Evolutionary conservation across 2,329 filamentous ascomycete species (phyloP).

Genomic region (Fusarium aywerte): DNA sequence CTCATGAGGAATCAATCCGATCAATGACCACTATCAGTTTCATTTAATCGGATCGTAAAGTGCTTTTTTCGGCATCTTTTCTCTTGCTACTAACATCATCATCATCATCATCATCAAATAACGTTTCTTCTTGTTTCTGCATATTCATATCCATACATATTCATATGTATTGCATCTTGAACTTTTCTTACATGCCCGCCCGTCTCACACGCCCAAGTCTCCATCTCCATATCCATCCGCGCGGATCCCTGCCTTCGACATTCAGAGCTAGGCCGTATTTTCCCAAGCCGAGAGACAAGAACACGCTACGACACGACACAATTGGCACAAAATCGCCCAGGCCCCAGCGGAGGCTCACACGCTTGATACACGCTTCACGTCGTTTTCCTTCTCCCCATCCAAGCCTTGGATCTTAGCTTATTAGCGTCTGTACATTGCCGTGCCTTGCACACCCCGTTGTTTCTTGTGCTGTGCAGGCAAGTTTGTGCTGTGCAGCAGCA

Average conservation of each 20-base stretch:
- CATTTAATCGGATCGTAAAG: slow-evolving; percentile 1
- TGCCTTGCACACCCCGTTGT: slow-evolving; percentile 42
- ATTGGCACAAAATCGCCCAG: slow-evolving; percentile 41
- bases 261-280: slow-evolving; percentile 39
- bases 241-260: slow-evolving; percentile 43
- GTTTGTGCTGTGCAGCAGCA: slow-evolving; percentile 23
- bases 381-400: slow-evolving; percentile 12
- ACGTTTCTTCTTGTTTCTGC: slow-evolving; percentile 5
- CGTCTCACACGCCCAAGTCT: slow-evolving; percentile 38
- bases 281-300: slow-evolving; percentile 44
- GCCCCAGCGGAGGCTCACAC: slow-evolving; percentile 36
- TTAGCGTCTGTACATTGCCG: slow-evolving; percentile 4
- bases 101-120: slow-evolving; percentile 27
- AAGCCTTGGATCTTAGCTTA: slow-evolving; percentile 20
- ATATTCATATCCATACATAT: neutral
- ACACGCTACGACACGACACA: slow-evolving; percentile 48
- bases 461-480: slow-evolving; percentile 23
- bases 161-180: slow-evolving; percentile 9
- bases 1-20: slow-evolving; percentile 13
- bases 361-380: slow-evolving; percentile 40
- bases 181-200: slow-evolving; percentile 10
- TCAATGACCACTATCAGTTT: neutral
- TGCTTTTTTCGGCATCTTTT: slow-evolving; percentile 13
- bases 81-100: slow-evolving; percentile 14
- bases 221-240: slow-evolving; percentile 15